A percentile compares a stretch with the other conserved stretches of the same genome.
phyloP scores from a whole-genome alignment of 2,329 filamentous ascomycete genomes.

The Penicillium sp. region DNA sequence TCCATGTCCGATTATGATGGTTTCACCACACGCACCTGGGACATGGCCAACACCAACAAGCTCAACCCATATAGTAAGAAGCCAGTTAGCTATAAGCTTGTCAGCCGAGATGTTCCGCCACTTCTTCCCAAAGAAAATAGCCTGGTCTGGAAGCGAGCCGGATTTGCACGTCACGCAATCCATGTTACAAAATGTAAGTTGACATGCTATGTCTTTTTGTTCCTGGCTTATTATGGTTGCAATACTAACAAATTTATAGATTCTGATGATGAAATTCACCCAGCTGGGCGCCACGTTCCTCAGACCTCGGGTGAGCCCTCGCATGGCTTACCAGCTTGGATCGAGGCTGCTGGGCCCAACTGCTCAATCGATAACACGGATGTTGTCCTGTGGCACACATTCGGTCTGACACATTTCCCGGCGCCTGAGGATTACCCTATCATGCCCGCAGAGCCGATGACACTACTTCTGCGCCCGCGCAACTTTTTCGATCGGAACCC shows the following conservation, averaged over 20 bases:
- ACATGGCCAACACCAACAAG: constrained; percentile 81
- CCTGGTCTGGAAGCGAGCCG: constrained; percentile 85
- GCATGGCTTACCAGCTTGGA: constrained; percentile 72
- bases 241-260: constrained; percentile 51
- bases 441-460: constrained; percentile 88
- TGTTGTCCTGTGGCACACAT: constrained; percentile 90
- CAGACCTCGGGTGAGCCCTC: constrained; percentile 82
- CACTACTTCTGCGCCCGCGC: constrained; percentile 71
- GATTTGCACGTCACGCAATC: constrained; percentile 81
- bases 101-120: constrained; percentile 77
- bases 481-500: constrained; percentile 84
- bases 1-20: constrained; percentile 80
- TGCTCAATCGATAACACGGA: constrained; percentile 77
- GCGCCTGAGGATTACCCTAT: constrained; percentile 87
- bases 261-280: constrained; percentile 76
- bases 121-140: constrained; percentile 78
- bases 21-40: constrained; percentile 78
- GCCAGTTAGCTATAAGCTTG: constrained; percentile 83
- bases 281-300: constrained; percentile 82
- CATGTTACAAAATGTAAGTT: constrained; percentile 83
- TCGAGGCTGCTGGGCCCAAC: constrained; percentile 62
- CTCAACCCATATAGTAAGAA: constrained; percentile 85
- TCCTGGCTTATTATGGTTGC: background rate
- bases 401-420: constrained; percentile 87
- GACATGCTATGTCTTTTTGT: background rate